Conservation (phyloP, 768 basidiomycete species). For the Hygrocybe coccinea region DNA sequence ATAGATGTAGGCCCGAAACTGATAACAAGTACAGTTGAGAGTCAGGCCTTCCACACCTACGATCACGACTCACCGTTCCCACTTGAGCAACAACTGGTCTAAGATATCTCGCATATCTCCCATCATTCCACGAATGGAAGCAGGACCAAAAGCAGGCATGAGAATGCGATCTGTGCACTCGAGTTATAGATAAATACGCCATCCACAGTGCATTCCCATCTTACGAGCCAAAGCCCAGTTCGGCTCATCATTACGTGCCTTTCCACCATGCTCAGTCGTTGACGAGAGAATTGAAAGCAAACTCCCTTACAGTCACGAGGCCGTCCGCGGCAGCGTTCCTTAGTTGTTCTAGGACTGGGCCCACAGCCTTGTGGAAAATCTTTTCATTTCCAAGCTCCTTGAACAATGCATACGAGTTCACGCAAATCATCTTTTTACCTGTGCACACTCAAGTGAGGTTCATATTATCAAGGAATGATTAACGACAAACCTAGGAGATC, state of each 20-base stretch:
- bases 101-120: constrained; percentile 44
- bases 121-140: constrained; percentile 43
- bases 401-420: constrained; percentile 34
- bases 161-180: constrained; percentile 25
- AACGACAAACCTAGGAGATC: constrained; percentile 30
- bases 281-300: not conserved
- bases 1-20: constrained; percentile 40
- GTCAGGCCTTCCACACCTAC: no score
- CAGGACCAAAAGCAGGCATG: constrained; percentile 36
- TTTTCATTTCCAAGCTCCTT: constrained; percentile 42
- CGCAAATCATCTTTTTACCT: constrained; percentile 26
- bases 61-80: constrained; percentile 31
- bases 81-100: constrained; percentile 39
- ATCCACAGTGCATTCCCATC: constrained; percentile 7
- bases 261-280: not conserved
- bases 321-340: constrained; percentile 39
- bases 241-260: constrained; percentile 39
- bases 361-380: constrained; percentile 37
- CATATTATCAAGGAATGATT: not conserved
- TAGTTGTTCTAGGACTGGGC: constrained; percentile 30
- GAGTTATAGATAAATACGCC: not conserved
- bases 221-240: constrained; percentile 46
- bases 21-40: no score
- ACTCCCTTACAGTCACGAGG: constrained; percentile 34
- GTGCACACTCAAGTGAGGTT: not conserved